A percentile compares a stretch with the other conserved stretches of the same genome.
Conservation (phyloP, 805 yeast genomes). For the Metschnikowia baotianmanensis region DNA sequence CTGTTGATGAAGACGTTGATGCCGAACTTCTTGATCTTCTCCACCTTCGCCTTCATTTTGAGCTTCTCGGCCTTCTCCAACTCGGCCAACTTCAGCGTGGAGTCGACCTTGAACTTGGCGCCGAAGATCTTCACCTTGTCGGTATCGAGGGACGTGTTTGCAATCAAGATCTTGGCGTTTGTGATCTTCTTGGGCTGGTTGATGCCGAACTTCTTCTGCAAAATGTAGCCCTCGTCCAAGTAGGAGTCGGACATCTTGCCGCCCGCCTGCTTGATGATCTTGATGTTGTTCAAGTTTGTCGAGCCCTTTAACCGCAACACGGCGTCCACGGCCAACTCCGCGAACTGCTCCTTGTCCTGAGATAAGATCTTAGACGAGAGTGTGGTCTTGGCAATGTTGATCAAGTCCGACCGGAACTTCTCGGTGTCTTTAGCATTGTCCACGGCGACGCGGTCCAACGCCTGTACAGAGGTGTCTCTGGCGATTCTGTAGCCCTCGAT, state of each 20-base stretch:
- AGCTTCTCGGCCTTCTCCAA: conserved; percentile 91
- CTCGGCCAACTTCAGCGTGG: conserved; percentile 91
- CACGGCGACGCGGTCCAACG: conserved; percentile 74
- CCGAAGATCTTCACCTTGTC: conserved; percentile 98
- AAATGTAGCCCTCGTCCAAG: conserved; percentile 92
- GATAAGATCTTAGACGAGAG: conserved; percentile 88
- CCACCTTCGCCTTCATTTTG: conserved; percentile 88
- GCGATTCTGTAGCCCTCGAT: conserved; percentile 95
- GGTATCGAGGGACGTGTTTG: conserved; percentile 95
- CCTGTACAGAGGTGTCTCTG: conserved; percentile 72
- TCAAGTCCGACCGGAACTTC: conserved; percentile 69
- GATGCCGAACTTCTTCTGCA: conserved; percentile 89
- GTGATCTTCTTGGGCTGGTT: conserved; percentile 85
- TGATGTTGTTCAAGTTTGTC: conserved; percentile 87
- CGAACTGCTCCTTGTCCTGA: conserved; percentile 90
- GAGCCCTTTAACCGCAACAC: conserved; percentile 83
- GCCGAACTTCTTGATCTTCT: conserved; percentile 82
- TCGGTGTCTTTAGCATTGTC: conserved; percentile 62
- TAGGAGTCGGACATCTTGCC: conserved; percentile 90
- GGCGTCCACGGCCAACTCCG: conserved; percentile 92
- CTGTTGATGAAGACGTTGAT: conserved; percentile 91
- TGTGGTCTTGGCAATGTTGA: conserved; percentile 90
- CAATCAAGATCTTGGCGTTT: conserved; percentile 84
- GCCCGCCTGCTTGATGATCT: conserved; percentile 89
- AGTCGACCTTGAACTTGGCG: conserved; percentile 94